Base-by-base conservation (phyloP, 2,329 filamentous ascomycete species). In the Ophiostoma sp. region DNA sequence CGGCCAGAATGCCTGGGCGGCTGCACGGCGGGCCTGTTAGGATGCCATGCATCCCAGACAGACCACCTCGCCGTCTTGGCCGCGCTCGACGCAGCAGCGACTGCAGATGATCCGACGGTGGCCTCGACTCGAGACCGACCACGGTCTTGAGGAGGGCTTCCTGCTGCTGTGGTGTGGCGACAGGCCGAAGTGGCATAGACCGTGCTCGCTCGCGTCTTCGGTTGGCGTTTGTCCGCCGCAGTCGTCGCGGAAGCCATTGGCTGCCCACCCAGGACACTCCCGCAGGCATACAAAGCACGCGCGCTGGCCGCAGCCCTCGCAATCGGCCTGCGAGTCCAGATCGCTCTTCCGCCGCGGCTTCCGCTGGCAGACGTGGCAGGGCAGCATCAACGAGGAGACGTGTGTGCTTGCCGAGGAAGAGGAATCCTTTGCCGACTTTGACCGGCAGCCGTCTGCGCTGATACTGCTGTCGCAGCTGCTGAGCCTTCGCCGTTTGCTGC, bases 281-380 rank as follows among this genome's bases (percentile, higher is more conserved):
- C 89, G 79, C 62, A 89, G 84, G 75, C 89, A 91, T n/a, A 91
- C 81, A 74, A 84, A 90, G 75, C 89, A 91, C 0, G 88, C 85
- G 58, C 87, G 81, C 71, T 84, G 79, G 9, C 81, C 80, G 74
- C 89, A 91, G 14, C 84, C 82, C 72, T 84, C 79, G 75, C 89
- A 91, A 73, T 86, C 81, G 64, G 86, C 83, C 74, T 87, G 90
- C 9, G 84, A 85, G 75, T 89, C 87, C 45, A 91, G 81, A 68
- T 91, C 87, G 5, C 82, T 82, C 75, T 85, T 89, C 72, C 86
- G 86, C 66, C 82, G 87, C 1, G 89, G 89, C 67, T 84, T 83
- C 58, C 87, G 84, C 73, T 84, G 84, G 80, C 89, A 91, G 71
- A 90, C 85, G 77, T 90, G 86, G 75, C 89, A 91, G 0, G 87